Base-by-base conservation (phyloP, 495 filamentous ascomycete genomes). In the Jackrogersella minutella region DNA sequence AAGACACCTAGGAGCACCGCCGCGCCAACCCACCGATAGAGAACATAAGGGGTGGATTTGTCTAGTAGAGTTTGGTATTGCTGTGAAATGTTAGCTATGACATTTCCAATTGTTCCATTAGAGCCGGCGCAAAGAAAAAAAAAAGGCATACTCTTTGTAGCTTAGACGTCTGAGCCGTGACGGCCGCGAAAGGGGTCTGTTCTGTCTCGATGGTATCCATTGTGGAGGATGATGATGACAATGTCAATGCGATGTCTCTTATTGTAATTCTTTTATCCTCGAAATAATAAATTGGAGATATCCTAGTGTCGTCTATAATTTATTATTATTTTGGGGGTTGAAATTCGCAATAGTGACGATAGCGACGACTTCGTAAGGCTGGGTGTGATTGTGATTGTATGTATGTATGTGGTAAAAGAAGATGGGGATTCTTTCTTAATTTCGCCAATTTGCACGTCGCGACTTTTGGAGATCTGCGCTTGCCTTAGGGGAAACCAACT, bases 41-140 rank as follows among this genome's bases (percentile, higher is more conserved):
- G 77, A 36, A 89, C 87, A 76, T 88, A 96, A 6, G 95, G 95
- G 1, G 93, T 97, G 34, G 88, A 91, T 76, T 92, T 90, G 80
- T 99, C 95, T 49, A 99, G 89, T 63, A 92, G 93, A 54, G 91
- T 83, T 90, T 99, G 95, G 77, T 96, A 99, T 85, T 93, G 85
- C 94, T 98, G 72, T 57, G n/a, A 14, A 39, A 4, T 46, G 53
- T 59, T 68, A 63, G 68, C 44, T 57, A 44, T 41, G 26, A 5
- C n/a, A n/a, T n/a, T 26, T 8, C 9, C 0, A 46, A 0, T 3
- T 4, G 3, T 55, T 28, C 36, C 22, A 17, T n/a, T 33, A 34
- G 28, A 34, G 7, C 16, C n/a, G 36, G 49, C 55, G 56, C 60
- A 40, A 56, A 51, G 3, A 63, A 11, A 46, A 40, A 56, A 51